Evolutionary conservation across 495 filamentous ascomycete species (phyloP).

Genomic region (Neohortaea acidophila): DNA sequence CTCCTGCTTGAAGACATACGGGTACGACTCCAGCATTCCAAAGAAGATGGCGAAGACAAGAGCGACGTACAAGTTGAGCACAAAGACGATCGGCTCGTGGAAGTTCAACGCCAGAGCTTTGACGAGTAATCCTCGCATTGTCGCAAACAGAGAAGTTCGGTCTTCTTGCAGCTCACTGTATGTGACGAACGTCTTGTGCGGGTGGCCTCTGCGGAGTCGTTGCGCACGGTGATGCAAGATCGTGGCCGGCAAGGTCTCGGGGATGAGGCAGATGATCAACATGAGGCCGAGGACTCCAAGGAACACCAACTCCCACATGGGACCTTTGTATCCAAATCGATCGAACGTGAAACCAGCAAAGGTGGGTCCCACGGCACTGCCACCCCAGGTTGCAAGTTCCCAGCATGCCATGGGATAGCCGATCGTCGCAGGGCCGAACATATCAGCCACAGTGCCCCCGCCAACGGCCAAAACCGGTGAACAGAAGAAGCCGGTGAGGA

Average conservation of each 20-base stretch:
- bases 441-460: conserved; percentile 24
- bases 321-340: conserved; percentile 30
- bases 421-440: conserved; percentile 18
- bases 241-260: conserved; percentile 20
- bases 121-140: no score
- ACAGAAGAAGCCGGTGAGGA: conserved; percentile 26
- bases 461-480: conserved; percentile 25
- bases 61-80: conserved; percentile 24
- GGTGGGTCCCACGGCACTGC: conserved; percentile 31
- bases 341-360: conserved; percentile 30
- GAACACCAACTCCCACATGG: conserved; percentile 30
- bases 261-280: conserved; percentile 16
- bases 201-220: conserved; percentile 15
- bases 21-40: conserved; percentile 24
- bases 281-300: conserved; percentile 8
- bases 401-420: conserved; percentile 20
- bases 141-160: no score
- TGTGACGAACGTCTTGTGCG: conserved; percentile 26
- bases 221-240: conserved; percentile 23
- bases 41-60: conserved; percentile 37
- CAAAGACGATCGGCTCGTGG: conserved; percentile 24
- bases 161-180: conserved; percentile 21
- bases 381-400: conserved; percentile 25
- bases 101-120: conserved; percentile 33
- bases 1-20: conserved; percentile 21